Evolutionary conservation across 2,329 filamentous ascomycete species (phyloP).

Genomic region (Penicillium sp.): DNA sequence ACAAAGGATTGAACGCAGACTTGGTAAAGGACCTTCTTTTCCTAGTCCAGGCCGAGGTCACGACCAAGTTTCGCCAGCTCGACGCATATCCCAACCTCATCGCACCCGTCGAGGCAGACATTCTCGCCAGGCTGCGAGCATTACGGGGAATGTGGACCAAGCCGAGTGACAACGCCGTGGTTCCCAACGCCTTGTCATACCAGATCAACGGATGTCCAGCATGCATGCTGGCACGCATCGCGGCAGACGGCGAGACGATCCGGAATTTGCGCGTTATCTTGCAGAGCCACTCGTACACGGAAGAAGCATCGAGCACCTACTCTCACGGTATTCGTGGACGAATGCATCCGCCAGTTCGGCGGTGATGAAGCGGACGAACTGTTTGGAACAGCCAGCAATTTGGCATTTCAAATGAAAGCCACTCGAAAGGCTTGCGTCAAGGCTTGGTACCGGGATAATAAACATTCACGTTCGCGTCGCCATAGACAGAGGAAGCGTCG

Average conservation of each 20-base stretch:
- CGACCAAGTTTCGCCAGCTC: conserved; percentile 18
- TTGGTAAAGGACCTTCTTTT: conserved; percentile 17
- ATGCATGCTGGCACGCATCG: conserved; percentile 36
- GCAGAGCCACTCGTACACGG: conserved; percentile 28
- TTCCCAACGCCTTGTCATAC: conserved; percentile 15
- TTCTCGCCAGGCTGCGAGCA: conserved; percentile 21
- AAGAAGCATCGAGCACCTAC: conserved; percentile 20
- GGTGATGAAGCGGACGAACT: conserved; percentile 5
- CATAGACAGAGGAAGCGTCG: not conserved
- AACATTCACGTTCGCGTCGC: not conserved
- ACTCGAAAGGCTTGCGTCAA: conserved; percentile 17
- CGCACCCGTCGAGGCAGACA: conserved; percentile 5
- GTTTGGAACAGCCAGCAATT: conserved; percentile 13
- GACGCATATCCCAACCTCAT: conserved; percentile 16
- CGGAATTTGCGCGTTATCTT: conserved; percentile 29
- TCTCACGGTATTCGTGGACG: conserved; percentile 29
- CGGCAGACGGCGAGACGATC: conserved; percentile 21
- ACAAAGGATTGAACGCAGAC: conserved; percentile 24
- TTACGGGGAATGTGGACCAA: conserved; percentile 33
- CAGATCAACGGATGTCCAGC: conserved; percentile 35
- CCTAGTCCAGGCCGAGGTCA: conserved; percentile 25
- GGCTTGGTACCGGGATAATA: conserved; percentile 3
- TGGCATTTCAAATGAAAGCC: conserved; percentile 19
- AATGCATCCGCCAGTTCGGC: conserved; percentile 21
- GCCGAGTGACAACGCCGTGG: not conserved